These are phyloP conservation scores for Jimgerdemannia flammicorona DNA, from an alignment of 192 early-diverging fungal species.

Conservation along the genomic window DNA sequence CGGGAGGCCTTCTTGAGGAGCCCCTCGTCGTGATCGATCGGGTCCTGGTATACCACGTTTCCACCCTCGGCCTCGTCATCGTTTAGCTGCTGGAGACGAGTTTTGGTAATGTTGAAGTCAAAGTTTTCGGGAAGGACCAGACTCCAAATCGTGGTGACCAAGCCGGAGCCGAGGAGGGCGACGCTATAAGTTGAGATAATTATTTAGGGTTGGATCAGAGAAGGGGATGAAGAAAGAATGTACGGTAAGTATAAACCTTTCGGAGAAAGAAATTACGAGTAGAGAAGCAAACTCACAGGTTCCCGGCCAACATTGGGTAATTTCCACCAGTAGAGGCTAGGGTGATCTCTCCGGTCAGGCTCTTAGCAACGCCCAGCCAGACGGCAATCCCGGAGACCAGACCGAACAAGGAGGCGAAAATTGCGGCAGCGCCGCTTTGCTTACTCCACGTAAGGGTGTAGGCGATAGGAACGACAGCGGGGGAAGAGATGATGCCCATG, in stretches of 20 bases:
- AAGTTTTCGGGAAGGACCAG: constrained; percentile 60
- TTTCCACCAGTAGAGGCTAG: constrained; percentile 55
- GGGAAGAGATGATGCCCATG: constrained; percentile 66
- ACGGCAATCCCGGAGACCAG: constrained; percentile 47
- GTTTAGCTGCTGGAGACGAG: neutral
- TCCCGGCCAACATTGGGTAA: constrained; percentile 76
- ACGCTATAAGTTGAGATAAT: too few species aligned
- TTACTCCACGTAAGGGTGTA: constrained; percentile 66
- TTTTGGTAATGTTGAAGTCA: constrained; percentile 49
- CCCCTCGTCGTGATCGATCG: constrained; percentile 30
- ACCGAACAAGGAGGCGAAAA: constrained; percentile 48
- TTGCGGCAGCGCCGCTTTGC: constrained; percentile 52
- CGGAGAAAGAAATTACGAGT: constrained; percentile 8
- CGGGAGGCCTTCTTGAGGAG: constrained; percentile 48
- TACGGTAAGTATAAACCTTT: constrained; percentile 3
- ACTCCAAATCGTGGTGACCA: constrained; percentile 10
- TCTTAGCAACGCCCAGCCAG: constrained; percentile 55
- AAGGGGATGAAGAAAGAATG: constrained; percentile 16
- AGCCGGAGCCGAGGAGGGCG: too few species aligned
- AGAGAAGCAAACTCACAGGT: constrained; percentile 45
- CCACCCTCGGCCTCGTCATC: constrained; percentile 31
- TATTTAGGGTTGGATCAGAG: constrained; percentile 8
- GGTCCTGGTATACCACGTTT: neutral
- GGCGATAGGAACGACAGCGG: constrained; percentile 61
- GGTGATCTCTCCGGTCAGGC: constrained; percentile 51